Evolutionary conservation across 169 alveolate genomes (phyloP).

Genomic region (Babesia bovis): DNA sequence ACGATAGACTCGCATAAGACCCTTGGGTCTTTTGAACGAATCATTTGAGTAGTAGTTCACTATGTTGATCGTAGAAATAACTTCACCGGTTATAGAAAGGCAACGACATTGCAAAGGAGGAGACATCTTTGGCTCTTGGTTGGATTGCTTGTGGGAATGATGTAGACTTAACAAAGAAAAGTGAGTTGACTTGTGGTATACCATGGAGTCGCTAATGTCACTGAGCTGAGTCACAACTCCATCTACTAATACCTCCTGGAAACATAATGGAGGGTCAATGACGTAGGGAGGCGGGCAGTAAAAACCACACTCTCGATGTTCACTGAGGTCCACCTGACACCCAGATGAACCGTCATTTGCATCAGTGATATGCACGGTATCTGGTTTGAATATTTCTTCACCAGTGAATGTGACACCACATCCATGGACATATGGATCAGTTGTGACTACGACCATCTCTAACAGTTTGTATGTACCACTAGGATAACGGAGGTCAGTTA

Average conservation of each 20-base stretch:
- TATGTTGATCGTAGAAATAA: background rate
- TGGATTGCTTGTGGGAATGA: too few species aligned
- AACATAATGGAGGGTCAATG: slow-evolving; percentile 5
- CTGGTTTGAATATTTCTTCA: background rate
- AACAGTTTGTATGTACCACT: background rate
- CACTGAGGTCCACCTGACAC: background rate
- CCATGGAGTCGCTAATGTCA: background rate
- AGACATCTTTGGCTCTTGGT: background rate
- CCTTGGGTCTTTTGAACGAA: too few species aligned
- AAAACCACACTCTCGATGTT: background rate
- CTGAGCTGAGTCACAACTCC: background rate
- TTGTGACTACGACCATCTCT: background rate
- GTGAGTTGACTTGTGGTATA: background rate
- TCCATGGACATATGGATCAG: slow-evolving; percentile 7
- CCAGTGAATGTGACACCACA: background rate
- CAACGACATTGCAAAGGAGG: slow-evolving; percentile 13
- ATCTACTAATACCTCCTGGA: background rate
- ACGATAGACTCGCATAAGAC: too few species aligned
- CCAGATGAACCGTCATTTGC: background rate
- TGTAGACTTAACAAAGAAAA: background rate
- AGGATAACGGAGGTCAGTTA: too few species aligned
- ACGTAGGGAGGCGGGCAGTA: slow-evolving; percentile 16
- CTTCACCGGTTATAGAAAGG: background rate
- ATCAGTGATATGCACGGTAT: background rate
- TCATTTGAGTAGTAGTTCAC: slow-evolving; percentile 13